These are phyloP conservation scores for Euphorbia lathyris DNA, from an alignment of 345 rosid species.

Conservation along the genomic window DNA sequence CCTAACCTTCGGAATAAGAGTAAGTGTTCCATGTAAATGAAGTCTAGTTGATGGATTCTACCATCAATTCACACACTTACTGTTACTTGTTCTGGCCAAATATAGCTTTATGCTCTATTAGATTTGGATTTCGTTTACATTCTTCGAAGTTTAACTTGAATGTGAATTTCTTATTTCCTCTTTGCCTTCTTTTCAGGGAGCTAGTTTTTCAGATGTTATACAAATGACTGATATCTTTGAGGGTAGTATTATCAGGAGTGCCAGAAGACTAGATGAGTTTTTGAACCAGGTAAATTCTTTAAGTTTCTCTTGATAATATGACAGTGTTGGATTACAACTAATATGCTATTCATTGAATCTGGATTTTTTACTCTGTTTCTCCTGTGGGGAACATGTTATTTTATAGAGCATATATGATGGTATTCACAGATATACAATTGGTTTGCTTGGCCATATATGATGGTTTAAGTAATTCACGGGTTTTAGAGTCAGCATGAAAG, in stretches of 20 bases:
- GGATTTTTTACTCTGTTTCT: neutral
- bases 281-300: constrained; percentile 68
- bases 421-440: too few species aligned
- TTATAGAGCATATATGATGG: too few species aligned
- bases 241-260: constrained; percentile 93
- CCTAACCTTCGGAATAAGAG: neutral
- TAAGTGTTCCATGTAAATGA: neutral
- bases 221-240: constrained; percentile 97
- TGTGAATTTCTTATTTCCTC: constrained; percentile 11
- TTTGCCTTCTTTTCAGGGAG: constrained; percentile 51
- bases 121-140: neutral
- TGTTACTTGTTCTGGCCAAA: neutral
- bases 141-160: constrained; percentile 2
- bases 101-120: neutral
- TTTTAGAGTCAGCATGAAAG: too few species aligned
- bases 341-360: neutral
- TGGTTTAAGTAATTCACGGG: too few species aligned
- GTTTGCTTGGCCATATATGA: too few species aligned
- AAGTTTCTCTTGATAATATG: neutral
- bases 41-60: neutral
- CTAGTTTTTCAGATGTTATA: constrained; percentile 86
- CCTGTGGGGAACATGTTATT: neutral
- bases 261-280: constrained; percentile 94
- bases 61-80: neutral
- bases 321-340: neutral